Evolutionary conservation across 2,329 filamentous ascomycete species (phyloP).

Genomic region (Aschersonia sp.): DNA sequence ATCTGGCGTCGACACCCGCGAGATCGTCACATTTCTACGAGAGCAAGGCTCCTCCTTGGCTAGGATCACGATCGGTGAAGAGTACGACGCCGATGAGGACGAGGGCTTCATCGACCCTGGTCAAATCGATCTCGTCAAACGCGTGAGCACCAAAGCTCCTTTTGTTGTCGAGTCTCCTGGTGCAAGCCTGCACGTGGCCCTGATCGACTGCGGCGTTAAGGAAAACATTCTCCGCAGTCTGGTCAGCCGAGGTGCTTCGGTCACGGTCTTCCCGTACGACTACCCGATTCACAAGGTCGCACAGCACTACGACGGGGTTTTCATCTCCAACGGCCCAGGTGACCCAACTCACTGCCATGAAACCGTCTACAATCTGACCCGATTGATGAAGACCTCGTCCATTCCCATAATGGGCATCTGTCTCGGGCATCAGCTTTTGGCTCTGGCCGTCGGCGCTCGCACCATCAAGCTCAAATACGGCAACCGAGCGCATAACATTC

Average conservation of each 20-base stretch:
- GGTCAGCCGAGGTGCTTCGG: constrained; percentile 78
- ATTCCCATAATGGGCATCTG: constrained; percentile 97
- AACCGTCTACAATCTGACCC: constrained; percentile 82
- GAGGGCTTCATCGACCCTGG: constrained; percentile 91
- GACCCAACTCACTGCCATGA: constrained; percentile 94
- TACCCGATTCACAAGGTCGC: constrained; percentile 98
- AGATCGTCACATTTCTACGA: constrained; percentile 87
- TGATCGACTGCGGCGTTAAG: constrained; percentile 98
- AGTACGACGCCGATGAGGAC: constrained; percentile 97
- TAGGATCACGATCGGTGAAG: constrained; percentile 86
- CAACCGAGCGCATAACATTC: constrained; percentile 98
- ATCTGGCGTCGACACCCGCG: constrained; percentile 91
- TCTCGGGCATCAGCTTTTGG: constrained; percentile 90
- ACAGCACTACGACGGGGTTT: constrained; percentile 94
- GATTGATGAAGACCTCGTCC: constrained; percentile 81
- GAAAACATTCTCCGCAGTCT: constrained; percentile 97
- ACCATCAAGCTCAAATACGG: constrained; percentile 99
- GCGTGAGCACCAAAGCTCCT: constrained; percentile 94
- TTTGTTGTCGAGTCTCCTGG: constrained; percentile 83
- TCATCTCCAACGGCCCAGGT: constrained; percentile 97
- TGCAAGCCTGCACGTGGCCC: constrained; percentile 77
- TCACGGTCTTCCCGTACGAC: constrained; percentile 91
- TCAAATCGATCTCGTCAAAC: constrained; percentile 91
- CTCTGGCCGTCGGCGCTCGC: constrained; percentile 72
- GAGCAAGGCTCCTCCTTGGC: constrained; percentile 95